phyloP scores from a whole-genome alignment of 2,329 filamentous ascomycete species.

The Monosporascus sp. region DNA sequence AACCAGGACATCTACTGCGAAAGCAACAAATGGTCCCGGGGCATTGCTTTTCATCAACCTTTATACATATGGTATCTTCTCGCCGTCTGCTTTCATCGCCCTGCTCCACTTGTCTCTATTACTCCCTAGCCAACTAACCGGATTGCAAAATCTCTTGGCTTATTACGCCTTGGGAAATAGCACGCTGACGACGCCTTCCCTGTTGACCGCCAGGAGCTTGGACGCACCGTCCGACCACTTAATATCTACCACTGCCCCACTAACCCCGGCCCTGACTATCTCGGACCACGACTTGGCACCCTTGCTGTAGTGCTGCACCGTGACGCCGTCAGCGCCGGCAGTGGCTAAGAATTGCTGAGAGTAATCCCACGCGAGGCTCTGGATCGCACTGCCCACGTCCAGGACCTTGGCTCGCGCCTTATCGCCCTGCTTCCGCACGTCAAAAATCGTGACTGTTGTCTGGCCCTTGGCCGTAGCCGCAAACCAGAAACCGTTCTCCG shows the following conservation, averaged over 20 bases:
- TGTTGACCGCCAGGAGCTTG: conserved; percentile 68
- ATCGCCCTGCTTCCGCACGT: conserved; percentile 85
- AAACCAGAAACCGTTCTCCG: conserved; percentile 96
- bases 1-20: neutral
- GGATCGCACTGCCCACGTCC: conserved; percentile 74
- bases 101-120: neutral
- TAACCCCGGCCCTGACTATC: conserved; percentile 69
- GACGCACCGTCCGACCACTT: conserved; percentile 73
- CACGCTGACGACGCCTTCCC: conserved; percentile 69
- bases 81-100: neutral
- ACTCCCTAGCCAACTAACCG: neutral
- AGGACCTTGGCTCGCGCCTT: conserved; percentile 77
- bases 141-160: conserved; percentile 4
- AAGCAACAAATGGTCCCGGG: neutral
- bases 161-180: conserved; percentile 46
- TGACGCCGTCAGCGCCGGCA: conserved; percentile 72
- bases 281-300: conserved; percentile 84
- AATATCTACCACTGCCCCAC: conserved; percentile 56
- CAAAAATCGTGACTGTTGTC: conserved; percentile 78
- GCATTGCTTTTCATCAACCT: neutral
- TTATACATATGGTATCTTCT: neutral
- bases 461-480: conserved; percentile 76
- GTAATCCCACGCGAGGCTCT: conserved; percentile 84
- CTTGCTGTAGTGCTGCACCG: conserved; percentile 88
- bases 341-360: conserved; percentile 88